Conservation (phyloP, 1,284 basidiomycete genomes). For the Trichosporon sp. region DNA sequence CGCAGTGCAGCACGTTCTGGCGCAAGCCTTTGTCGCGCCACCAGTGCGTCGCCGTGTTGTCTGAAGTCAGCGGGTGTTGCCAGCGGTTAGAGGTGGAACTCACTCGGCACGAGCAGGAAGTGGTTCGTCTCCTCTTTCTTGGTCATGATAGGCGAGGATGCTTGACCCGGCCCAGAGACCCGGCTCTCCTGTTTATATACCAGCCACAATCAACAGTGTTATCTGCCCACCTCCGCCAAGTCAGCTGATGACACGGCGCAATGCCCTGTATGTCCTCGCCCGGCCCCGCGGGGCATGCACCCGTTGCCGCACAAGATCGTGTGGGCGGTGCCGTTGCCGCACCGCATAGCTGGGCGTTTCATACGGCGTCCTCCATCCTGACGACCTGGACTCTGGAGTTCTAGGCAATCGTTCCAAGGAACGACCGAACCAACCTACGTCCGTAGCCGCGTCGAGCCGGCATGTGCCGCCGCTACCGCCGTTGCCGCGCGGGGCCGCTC, state of each 20-base stretch:
- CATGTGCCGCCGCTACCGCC: not conserved
- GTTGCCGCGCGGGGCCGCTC: slow-evolving; percentile 1
- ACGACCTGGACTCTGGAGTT: not conserved
- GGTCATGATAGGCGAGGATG: not conserved
- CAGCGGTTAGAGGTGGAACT: not conserved
- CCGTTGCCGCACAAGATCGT: not conserved
- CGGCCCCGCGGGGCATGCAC: not conserved
- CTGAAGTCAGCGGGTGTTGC: slow-evolving; percentile 15
- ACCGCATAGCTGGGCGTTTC: not conserved
- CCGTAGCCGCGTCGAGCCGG: not conserved
- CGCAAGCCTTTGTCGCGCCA: slow-evolving; percentile 40
- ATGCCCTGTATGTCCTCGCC: not conserved
- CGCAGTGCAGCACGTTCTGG: slow-evolving; percentile 36
- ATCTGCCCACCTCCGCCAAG: slow-evolving; percentile 8
- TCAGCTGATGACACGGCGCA: not conserved
- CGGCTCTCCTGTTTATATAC: not conserved
- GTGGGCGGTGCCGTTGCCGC: slow-evolving; percentile 5
- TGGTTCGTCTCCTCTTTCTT: slow-evolving; percentile 8
- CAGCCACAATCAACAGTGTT: not conserved
- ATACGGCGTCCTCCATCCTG: not conserved
- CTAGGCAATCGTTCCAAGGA: not conserved
- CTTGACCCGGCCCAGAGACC: not conserved
- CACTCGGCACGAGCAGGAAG: slow-evolving; percentile 20
- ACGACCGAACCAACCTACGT: not conserved
- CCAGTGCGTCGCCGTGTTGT: slow-evolving; percentile 41